A percentile compares a stretch with the other conserved stretches of the same genome.
phyloP scores from a whole-genome alignment of 805 yeast species.

The Kuraishia ogatae region DNA sequence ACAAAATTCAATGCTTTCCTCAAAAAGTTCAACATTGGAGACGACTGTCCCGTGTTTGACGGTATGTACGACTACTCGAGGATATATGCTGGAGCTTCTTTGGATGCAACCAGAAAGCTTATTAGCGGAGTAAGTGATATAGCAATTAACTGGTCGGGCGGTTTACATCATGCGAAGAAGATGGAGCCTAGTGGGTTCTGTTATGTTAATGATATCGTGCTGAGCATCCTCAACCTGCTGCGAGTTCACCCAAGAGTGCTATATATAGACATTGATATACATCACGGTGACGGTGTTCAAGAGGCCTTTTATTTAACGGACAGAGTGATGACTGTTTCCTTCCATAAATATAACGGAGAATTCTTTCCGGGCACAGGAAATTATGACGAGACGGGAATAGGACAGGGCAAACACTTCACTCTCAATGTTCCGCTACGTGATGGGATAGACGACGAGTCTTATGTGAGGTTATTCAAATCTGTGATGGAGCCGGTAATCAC shows the following conservation, averaged over 20 bases:
- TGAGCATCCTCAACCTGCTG: conserved; percentile 76
- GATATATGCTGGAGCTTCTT: conserved; percentile 86
- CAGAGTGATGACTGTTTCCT: conserved; percentile 92
- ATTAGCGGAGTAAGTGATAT: conserved; percentile 85
- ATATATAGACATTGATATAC: conserved; percentile 90
- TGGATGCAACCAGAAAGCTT: conserved; percentile 85
- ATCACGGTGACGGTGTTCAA: conserved; percentile 97
- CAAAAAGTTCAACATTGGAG: conserved; percentile 80
- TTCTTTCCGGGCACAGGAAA: conserved; percentile 98
- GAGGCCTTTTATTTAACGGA: conserved; percentile 95
- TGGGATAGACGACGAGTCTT: conserved; percentile 91
- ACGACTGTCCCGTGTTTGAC: conserved; percentile 91
- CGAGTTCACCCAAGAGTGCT: conserved; percentile 88
- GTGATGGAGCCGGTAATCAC: conserved; percentile 86
- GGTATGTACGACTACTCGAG: conserved; percentile 89
- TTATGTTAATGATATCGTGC: conserved; percentile 88
- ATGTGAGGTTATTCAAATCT: conserved; percentile 66
- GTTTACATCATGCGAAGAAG: conserved; percentile 94
- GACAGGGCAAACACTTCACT: conserved; percentile 81
- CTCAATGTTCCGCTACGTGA: conserved; percentile 89
- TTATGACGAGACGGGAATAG: conserved; percentile 81
- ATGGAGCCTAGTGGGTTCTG: conserved; percentile 93
- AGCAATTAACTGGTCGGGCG: conserved; percentile 96
- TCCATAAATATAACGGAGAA: conserved; percentile 90
- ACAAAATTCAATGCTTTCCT: conserved; percentile 47